These are phyloP conservation scores for Diaporthe vexans DNA, from an alignment of 2,329 filamentous ascomycete genomes.

Conservation along the genomic window DNA sequence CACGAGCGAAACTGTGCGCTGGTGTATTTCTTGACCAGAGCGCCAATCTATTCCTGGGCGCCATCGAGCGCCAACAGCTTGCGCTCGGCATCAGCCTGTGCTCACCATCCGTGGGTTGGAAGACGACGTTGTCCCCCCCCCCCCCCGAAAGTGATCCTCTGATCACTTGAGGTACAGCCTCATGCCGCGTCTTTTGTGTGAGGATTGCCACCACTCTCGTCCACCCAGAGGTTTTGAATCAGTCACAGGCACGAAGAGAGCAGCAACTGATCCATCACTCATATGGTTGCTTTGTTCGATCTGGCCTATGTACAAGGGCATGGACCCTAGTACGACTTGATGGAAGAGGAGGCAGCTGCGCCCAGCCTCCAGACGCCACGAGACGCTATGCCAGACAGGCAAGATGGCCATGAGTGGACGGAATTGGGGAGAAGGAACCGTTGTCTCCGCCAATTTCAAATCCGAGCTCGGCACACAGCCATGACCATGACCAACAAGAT, in stretches of 20 bases:
- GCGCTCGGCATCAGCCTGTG: slow-evolving; percentile 55
- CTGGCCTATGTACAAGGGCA: slow-evolving; percentile 39
- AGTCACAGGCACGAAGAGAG: no score
- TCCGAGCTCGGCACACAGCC: no score
- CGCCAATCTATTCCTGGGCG: slow-evolving; percentile 88
- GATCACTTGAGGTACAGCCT: not conserved
- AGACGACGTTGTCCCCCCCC: slow-evolving; percentile 76
- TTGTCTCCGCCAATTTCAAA: no score
- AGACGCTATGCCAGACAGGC: no score
- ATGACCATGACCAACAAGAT: no score
- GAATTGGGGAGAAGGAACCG: no score
- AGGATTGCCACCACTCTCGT: no score
- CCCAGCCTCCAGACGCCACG: not conserved
- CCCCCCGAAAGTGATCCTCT: not conserved
- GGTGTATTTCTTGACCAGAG: slow-evolving; percentile 89
- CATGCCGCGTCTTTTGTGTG: no score
- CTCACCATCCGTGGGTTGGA: slow-evolving; percentile 94
- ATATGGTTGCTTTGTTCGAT: slow-evolving; percentile 33
- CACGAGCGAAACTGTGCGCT: slow-evolving; percentile 91
- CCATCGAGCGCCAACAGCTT: slow-evolving; percentile 84
- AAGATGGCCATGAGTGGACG: no score
- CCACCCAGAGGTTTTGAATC: no score
- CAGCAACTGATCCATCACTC: not conserved
- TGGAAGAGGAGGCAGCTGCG: slow-evolving; percentile 16
- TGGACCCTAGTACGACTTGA: slow-evolving; percentile 20